Base-by-base conservation (phyloP, 176 grass and related monocot species). In the Calamus simplicifolius region DNA sequence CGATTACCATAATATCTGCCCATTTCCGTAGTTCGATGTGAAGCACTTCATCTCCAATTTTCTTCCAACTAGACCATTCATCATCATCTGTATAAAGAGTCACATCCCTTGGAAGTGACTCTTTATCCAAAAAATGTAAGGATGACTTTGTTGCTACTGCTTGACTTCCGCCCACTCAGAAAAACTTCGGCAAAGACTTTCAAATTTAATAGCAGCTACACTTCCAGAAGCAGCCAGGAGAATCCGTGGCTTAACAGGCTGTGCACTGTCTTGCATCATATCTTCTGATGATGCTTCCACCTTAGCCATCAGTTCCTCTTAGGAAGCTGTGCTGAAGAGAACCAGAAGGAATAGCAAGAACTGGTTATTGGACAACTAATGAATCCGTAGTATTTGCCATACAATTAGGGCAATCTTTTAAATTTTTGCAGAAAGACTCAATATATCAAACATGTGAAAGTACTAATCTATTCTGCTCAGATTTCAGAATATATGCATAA, bases 11-110 rank as follows among this genome's bases (percentile, higher is more conserved):
- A 51, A 98, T 57, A 57, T 98, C 93, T 23, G 93, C 87, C 93
- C 93, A 98, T 77, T 98, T 98, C 5, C 87, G 56, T 35, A 98
- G 74, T 43, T 98, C 87, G 5, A 98, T 92, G 82, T 98, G 93
- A 49, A 98, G 67, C 52, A 98, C 93, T 61, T 72, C 87, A 61
- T 92, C 87, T 10, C 87, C 93, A 51, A 98, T 92, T 78, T 88
- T 98, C 27, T 80, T 98, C 93, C 93, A 98, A 62, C 52, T 85
- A 61, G 84, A 88, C 93, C 93, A 98, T 49, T 98, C 93, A 48
- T 98, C 75, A 52, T 85, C 75, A 43, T 98, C 93, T 25, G 87
- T 92, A 69, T 83, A 81, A 53, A 98, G 69, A 68, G 70, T 27
- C 54, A 89, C 67, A 26, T 76, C 63, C 4, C 55, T 78, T 0